Conservation (phyloP, 495 filamentous ascomycete genomes). For the Aspergillus heteromorphus region DNA sequence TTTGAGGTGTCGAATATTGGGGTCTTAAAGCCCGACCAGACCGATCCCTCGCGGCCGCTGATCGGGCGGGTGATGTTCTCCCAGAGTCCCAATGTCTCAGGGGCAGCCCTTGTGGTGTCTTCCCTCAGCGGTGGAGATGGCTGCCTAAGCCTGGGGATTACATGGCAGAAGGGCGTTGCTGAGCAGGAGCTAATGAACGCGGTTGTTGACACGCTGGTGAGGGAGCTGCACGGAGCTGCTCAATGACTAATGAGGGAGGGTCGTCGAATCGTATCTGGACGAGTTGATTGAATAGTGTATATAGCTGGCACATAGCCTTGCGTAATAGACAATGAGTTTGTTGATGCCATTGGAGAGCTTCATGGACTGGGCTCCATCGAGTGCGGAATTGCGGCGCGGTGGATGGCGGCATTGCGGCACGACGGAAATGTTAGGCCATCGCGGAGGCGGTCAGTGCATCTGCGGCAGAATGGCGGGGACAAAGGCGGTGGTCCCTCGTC, state of each 20-base stretch:
- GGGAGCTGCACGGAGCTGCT: slow-evolving; percentile 16
- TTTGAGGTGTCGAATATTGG: slow-evolving; percentile 46
- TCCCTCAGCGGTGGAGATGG: slow-evolving; percentile 37
- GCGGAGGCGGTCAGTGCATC: slow-evolving; percentile 20
- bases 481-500: background rate
- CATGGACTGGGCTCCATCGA: background rate
- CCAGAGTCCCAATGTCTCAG: slow-evolving; percentile 40
- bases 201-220: slow-evolving; percentile 18
- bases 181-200: slow-evolving; percentile 19
- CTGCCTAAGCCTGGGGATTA: slow-evolving; percentile 28
- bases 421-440: background rate
- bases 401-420: background rate
- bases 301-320: background rate
- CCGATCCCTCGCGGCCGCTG: slow-evolving; percentile 17
- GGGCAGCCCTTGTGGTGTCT: slow-evolving; percentile 32
- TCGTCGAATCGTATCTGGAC: too few species aligned
- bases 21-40: slow-evolving; percentile 19
- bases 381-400: background rate
- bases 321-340: background rate
- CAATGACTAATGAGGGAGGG: too few species aligned
- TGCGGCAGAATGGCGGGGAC: slow-evolving; percentile 28
- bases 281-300: too few species aligned
- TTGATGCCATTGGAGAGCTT: background rate
- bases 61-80: slow-evolving; percentile 38
- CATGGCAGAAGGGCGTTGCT: slow-evolving; percentile 37